Conservation (phyloP, 2,329 filamentous ascomycete genomes). For the Pseudogymnoascus sp. region DNA sequence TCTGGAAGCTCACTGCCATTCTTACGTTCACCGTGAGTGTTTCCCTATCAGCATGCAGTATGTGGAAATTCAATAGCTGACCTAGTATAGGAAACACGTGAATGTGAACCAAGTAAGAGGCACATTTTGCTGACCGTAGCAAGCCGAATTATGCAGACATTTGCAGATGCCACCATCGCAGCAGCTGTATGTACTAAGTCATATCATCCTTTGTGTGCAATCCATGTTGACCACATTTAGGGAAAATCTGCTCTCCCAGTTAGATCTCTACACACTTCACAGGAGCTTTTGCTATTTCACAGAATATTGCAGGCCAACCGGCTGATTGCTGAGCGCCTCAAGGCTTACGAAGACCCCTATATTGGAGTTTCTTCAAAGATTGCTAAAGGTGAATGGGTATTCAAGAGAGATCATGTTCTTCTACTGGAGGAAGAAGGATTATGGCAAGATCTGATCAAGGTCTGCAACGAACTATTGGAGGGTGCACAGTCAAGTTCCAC, state of each 20-base stretch:
- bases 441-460: constrained; percentile 25
- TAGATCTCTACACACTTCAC: constrained; percentile 28
- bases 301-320: constrained; percentile 22
- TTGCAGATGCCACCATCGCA: constrained; percentile 25
- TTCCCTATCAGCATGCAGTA: background rate
- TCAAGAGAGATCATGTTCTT: constrained; percentile 26
- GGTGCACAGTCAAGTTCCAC: constrained; percentile 23
- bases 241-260: constrained; percentile 15
- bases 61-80: background rate
- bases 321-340: constrained; percentile 21
- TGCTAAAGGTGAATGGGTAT: constrained; percentile 29
- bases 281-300: constrained; percentile 27
- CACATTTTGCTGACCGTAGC: constrained; percentile 18
- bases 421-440: constrained; percentile 19
- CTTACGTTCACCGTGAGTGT: constrained; percentile 26
- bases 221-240: background rate
- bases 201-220: background rate
- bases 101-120: constrained; percentile 22
- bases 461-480: constrained; percentile 20
- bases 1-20: constrained; percentile 28
- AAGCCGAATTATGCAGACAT: constrained; percentile 17
- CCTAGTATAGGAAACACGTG: constrained; percentile 2
- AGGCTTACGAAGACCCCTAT: constrained; percentile 23
- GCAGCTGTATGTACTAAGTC: constrained; percentile 20
- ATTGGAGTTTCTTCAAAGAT: constrained; percentile 27